Conservation (phyloP, 208 protist genomes). For the Acanthamoeba pearcei region DNA sequence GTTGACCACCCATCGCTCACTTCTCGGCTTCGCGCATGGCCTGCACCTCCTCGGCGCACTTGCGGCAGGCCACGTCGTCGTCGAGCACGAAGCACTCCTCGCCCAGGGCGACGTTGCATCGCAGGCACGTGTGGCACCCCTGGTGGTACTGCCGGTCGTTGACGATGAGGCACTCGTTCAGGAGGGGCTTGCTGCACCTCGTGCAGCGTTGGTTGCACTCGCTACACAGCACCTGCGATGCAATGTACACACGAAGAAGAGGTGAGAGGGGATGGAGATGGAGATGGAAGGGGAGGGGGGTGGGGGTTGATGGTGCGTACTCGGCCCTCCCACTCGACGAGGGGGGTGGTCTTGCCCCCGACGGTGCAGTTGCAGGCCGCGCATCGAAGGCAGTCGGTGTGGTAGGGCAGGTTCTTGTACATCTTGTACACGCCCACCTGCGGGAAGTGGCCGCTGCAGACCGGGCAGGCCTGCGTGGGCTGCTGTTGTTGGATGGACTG, state of each 20-base stretch:
- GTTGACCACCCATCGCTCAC: neutral
- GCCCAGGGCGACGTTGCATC: neutral
- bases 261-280: too few species aligned
- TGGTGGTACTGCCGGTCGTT: neutral
- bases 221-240: neutral
- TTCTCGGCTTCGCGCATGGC: neutral
- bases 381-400: constrained; percentile 46
- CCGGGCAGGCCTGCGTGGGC: neutral
- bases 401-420: neutral
- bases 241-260: too few species aligned
- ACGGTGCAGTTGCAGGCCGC: neutral
- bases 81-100: constrained; percentile 13
- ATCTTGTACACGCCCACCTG: constrained; percentile 32
- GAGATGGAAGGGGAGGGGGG: too few species aligned
- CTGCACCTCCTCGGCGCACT: constrained; percentile 10
- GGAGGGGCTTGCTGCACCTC: neutral
- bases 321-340: neutral
- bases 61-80: neutral
- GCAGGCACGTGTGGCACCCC: neutral
- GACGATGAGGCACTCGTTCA: neutral
- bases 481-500: neutral
- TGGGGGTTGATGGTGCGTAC: neutral
- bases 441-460: neutral
- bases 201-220: neutral
- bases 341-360: constrained; percentile 32